These are phyloP conservation scores for Fusarium heterosporum DNA, from an alignment of 2,329 filamentous ascomycete genomes.

Conservation along the genomic window DNA sequence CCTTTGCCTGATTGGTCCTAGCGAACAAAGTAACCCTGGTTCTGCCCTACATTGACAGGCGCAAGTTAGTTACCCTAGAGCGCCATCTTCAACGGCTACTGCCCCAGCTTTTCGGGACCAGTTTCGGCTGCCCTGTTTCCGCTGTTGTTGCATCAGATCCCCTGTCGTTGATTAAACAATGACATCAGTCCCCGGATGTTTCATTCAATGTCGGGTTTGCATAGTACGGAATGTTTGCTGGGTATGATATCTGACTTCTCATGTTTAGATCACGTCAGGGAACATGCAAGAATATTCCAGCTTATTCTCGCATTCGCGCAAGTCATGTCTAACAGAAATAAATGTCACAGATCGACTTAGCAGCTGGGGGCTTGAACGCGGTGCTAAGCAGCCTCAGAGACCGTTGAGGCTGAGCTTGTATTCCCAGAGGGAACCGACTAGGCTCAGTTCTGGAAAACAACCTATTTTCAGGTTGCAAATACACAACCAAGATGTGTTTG, in stretches of 20 bases:
- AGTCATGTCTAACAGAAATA: conserved; percentile 1
- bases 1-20: conserved; percentile 10
- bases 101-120: conserved; percentile 4
- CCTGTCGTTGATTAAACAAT: conserved; percentile 23
- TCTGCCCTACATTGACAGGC: conserved; percentile 12
- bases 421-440: conserved; percentile 32
- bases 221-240: not conserved
- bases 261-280: not conserved
- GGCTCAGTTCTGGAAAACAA: conserved; percentile 17
- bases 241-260: conserved; percentile 9
- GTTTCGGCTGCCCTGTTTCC: not conserved
- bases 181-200: conserved; percentile 34
- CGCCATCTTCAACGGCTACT: not conserved
- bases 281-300: conserved; percentile 24
- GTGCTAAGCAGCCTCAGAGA: conserved; percentile 9
- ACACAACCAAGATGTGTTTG: conserved; percentile 25
- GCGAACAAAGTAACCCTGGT: conserved; percentile 1
- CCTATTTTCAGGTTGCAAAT: conserved; percentile 15
- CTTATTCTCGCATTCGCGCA: conserved; percentile 5
- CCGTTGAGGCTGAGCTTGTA: conserved; percentile 28
- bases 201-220: conserved; percentile 7
- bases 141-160: not conserved
- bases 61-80: conserved; percentile 25
- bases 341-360: conserved; percentile 17
- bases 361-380: conserved; percentile 8